Evolutionary conservation across 148 eudicot genomes (phyloP), one percentile per base, ranked within the genome.

Genomic region (Arctostaphylos glauca): DNA sequence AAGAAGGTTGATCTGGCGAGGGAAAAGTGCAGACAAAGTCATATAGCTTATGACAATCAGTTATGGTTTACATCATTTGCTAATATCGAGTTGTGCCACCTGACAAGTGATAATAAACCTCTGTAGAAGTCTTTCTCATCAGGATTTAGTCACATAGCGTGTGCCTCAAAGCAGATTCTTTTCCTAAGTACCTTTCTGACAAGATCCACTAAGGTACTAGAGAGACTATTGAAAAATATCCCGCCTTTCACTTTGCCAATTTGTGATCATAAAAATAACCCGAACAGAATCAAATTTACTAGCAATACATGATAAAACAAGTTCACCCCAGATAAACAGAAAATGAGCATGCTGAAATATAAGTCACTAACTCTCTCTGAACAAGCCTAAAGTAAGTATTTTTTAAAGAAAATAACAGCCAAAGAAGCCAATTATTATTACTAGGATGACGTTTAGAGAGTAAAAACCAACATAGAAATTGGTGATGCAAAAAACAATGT

Each of bases 321-420:
- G 15, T 9, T 48, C 31, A 60, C 21, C 7, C n/a, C 47, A 31
- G 12, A 70, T 50, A 21, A 64, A 49, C 64, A 38, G 5, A 19
- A 4, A 18, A 10, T 18, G 14, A 66, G 5, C 73, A 54, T 52
- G 50, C 76, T 16, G 38, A 38, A 52, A 50, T 9, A 46, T 80
- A 64, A 79, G 14, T 12, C 62, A 66, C 23, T 48, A 74, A 47
- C 47, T 43, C 59, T 64, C 23, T 49, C 23, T 8, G 74, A 25
- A 80, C 55, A 66, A 80, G 15, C 74, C 74, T 50, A 48, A 3
- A 47, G 12, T 2, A 80, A 66, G 18, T 48, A 23, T 31, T 31
- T 31, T 70, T 67, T 59, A 41, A 64, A 66, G 41, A 80, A 19
- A 76, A 77, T 59, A 25, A 89, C 9, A 49, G 14, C 6, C 31